Conservation (phyloP, 768 basidiomycete genomes). For the Lactarius trivialis region DNA sequence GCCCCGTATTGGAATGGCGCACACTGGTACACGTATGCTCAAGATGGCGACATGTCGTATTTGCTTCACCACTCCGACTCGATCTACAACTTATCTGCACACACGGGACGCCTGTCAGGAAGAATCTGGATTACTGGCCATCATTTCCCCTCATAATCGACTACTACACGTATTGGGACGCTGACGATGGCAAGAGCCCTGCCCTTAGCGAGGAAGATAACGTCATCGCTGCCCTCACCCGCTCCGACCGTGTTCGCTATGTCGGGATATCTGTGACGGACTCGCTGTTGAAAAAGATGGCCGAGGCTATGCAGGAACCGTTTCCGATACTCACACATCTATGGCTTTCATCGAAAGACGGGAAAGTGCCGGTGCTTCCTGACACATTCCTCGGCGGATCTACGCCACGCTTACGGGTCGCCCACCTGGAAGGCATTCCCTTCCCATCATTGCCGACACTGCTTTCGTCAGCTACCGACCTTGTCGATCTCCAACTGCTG, state of each 20-base stretch:
- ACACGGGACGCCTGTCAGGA: not conserved
- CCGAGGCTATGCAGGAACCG: not conserved
- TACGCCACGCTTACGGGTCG: not conserved
- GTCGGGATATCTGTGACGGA: not conserved
- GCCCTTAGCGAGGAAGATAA: not conserved
- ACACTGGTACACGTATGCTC: not conserved
- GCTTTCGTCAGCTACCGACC: not conserved
- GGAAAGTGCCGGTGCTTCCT: not conserved
- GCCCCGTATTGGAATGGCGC: not conserved
- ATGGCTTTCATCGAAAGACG: not conserved
- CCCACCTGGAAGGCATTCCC: not conserved
- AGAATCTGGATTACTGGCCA: not conserved
- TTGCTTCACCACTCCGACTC: conserved; percentile 1
- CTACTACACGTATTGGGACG: too few relatives aligned
- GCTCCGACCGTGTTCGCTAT: not conserved
- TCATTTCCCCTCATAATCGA: not conserved
- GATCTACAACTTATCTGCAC: not conserved
- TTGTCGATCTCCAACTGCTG: not conserved
- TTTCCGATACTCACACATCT: not conserved
- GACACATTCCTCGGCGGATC: not conserved
- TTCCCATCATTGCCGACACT: not conserved
- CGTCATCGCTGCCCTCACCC: not conserved
- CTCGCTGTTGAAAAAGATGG: not conserved
- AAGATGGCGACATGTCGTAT: conserved; percentile 1
- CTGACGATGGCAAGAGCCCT: too few relatives aligned